A percentile compares a stretch with the other conserved stretches of the same genome.
Conservation (phyloP, 192 early-diverging fungal species). For the Backusella sp. region DNA sequence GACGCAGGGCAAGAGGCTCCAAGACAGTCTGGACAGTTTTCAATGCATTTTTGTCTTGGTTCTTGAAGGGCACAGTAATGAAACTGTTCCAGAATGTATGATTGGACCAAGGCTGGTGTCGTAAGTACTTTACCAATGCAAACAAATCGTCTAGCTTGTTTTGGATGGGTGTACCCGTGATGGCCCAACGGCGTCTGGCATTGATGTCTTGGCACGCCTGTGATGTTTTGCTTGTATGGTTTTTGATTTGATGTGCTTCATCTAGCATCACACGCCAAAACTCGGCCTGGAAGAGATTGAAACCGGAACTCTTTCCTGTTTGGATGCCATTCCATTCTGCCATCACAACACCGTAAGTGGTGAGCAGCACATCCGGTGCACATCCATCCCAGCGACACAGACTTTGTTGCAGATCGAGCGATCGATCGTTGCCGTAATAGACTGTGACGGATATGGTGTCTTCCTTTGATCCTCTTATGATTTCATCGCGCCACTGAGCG, state of each 20-base stretch:
- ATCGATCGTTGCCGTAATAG: conserved; percentile 43
- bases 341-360: conserved; percentile 50
- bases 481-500: conserved; percentile 55
- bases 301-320: conserved; percentile 5
- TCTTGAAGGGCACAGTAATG: conserved; percentile 73
- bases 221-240: conserved; percentile 68
- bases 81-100: conserved; percentile 75
- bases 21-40: conserved; percentile 62
- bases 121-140: conserved; percentile 81
- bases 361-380: conserved; percentile 49
- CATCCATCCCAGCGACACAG: conserved; percentile 37
- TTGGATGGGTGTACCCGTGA: conserved; percentile 92
- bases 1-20: conserved; percentile 74
- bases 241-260: conserved; percentile 94
- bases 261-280: conserved; percentile 92
- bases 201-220: conserved; percentile 69
- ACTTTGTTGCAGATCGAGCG: conserved; percentile 22
- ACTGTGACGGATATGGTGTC: conserved; percentile 41
- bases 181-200: conserved; percentile 77
- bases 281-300: conserved; percentile 59
- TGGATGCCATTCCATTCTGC: conserved; percentile 31
- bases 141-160: conserved; percentile 82
- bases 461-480: conserved; percentile 37
- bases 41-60: conserved; percentile 48
- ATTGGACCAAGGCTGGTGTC: conserved; percentile 52